Percentiles rank a stretch among this genome's conserved stretches.
Evolutionary conservation across 495 filamentous ascomycete species (phyloP).

Genomic region (Penicillium malachiteum): DNA sequence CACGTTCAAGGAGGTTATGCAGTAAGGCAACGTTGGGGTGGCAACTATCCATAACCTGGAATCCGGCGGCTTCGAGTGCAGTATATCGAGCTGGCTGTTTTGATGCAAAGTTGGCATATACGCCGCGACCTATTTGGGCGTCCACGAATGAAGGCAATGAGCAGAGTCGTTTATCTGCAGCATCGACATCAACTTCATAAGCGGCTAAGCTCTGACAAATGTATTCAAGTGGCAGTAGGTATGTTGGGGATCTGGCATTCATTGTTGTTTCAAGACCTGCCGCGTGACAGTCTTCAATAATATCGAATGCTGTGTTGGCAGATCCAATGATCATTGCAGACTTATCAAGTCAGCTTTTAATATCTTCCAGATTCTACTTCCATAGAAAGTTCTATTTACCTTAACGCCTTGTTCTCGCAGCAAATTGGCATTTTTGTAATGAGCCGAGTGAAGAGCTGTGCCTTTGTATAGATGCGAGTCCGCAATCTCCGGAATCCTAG

Average conservation of each 20-base stretch:
- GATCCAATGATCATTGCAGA: slow-evolving; percentile 44
- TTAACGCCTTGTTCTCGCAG: slow-evolving; percentile 16
- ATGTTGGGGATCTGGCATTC: slow-evolving; percentile 35
- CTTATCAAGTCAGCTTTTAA: slow-evolving; percentile 7
- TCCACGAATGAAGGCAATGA: slow-evolving; percentile 14
- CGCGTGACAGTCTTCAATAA: slow-evolving; percentile 42
- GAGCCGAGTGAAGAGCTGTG: slow-evolving; percentile 32
- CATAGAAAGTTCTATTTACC: slow-evolving; percentile 3
- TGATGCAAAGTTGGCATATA: slow-evolving; percentile 14
- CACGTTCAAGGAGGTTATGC: slow-evolving; percentile 23
- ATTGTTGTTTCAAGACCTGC: slow-evolving; percentile 40
- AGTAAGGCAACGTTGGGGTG: slow-evolving; percentile 15
- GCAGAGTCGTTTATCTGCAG: slow-evolving; percentile 17
- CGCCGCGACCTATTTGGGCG: slow-evolving; percentile 12
- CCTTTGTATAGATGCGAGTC: slow-evolving; percentile 31
- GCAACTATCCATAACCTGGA: slow-evolving; percentile 24
- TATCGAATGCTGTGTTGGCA: slow-evolving; percentile 49
- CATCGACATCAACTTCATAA: slow-evolving; percentile 21
- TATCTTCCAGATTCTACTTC: not conserved
- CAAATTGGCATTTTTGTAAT: slow-evolving; percentile 25
- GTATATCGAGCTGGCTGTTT: slow-evolving; percentile 19
- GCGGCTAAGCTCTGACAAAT: slow-evolving; percentile 19
- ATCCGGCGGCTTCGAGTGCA: slow-evolving; percentile 14
- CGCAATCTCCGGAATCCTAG: slow-evolving; percentile 24
- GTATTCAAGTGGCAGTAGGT: slow-evolving; percentile 31